Percentiles rank a stretch among this genome's conserved stretches.
phyloP scores from a whole-genome alignment of 148 eudicot genomes.

The Spergularia bocconei region DNA sequence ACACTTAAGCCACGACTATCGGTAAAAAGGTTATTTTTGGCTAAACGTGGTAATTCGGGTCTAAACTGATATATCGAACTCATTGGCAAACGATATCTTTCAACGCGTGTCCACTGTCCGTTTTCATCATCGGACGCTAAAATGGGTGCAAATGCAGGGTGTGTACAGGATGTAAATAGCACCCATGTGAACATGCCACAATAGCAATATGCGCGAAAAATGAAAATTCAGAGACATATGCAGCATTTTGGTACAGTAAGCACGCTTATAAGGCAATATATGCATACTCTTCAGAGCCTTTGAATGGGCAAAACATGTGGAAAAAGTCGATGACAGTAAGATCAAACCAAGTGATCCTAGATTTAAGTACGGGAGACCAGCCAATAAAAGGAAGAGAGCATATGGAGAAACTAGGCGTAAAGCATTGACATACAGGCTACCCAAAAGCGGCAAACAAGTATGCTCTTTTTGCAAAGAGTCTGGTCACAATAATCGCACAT shows the following conservation, averaged over 20 bases:
- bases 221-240: background rate
- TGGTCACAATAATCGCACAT: background rate
- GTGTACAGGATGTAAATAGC: conserved; percentile 8
- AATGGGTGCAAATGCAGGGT: no score
- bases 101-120: no score
- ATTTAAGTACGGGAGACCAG: conserved; percentile 1
- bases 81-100: no score
- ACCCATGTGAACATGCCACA: conserved; percentile 8
- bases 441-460: background rate
- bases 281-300: no score
- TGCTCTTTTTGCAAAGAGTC: background rate
- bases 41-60: no score
- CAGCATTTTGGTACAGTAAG: background rate
- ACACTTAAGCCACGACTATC: no score
- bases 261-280: no score
- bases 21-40: no score
- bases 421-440: background rate
- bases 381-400: conserved; percentile 3
- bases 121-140: no score
- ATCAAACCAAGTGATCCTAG: conserved; percentile 1
- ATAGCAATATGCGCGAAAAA: conserved; percentile 1
- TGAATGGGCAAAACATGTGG: no score
- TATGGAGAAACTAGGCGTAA: background rate
- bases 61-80: no score
- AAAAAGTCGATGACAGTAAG: no score